Conservation (phyloP, 805 yeast genomes). For the Ogataea chonburiensis region DNA sequence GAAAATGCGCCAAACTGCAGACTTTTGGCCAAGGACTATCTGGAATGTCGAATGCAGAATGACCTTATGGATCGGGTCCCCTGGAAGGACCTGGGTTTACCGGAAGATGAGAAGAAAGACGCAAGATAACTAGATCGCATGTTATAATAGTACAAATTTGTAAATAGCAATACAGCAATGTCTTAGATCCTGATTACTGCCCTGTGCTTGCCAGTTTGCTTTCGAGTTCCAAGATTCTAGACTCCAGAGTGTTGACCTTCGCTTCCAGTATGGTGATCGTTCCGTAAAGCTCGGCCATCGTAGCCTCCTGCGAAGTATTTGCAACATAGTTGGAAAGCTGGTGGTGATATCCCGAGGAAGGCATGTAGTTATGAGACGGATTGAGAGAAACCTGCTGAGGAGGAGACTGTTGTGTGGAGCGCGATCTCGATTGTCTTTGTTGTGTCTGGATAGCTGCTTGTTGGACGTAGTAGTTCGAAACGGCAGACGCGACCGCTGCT, state of each 20-base stretch:
- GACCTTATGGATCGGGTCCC: conserved; percentile 37
- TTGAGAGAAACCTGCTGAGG: conserved; percentile 14
- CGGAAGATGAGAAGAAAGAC: conserved; percentile 26
- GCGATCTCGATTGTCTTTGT: conserved; percentile 20
- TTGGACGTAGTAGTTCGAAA: conserved; percentile 20
- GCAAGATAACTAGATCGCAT: conserved; percentile 1
- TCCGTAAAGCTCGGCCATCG: conserved; percentile 17
- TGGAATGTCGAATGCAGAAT: conserved; percentile 87
- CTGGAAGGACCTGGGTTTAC: conserved; percentile 39
- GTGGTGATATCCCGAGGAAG: conserved; percentile 12
- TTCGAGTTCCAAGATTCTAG: conserved; percentile 21
- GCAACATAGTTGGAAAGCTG: conserved; percentile 14
- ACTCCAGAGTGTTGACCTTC: conserved; percentile 21
- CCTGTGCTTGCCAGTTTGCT: conserved; percentile 12
- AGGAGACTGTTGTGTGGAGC: conserved; percentile 18
- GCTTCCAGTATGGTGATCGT: conserved; percentile 24
- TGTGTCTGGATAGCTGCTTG: conserved; percentile 21
- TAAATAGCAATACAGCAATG: conserved; percentile 6
- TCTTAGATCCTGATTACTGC: conserved; percentile 4
- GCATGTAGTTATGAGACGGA: conserved; percentile 13
- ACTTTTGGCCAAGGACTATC: conserved; percentile 72
- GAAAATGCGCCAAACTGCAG: conserved; percentile 92
- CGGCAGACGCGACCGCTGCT: conserved; percentile 23
- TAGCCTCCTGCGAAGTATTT: conserved; percentile 11
- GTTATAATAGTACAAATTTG: conserved; percentile 3